phyloP scores from a whole-genome alignment of 177 flowering plant species.

The Telopea speciosissima region DNA sequence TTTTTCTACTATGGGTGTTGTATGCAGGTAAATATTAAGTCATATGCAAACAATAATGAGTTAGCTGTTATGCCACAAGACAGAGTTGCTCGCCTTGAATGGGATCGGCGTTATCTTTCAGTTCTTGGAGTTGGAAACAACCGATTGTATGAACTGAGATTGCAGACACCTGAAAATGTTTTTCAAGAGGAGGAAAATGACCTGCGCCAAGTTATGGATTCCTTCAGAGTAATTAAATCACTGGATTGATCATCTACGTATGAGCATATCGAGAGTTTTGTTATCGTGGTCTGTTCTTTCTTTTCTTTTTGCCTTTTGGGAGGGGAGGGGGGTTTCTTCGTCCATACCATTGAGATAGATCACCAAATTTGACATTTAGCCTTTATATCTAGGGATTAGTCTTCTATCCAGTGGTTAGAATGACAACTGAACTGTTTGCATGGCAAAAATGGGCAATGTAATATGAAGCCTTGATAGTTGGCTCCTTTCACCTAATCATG shows the following conservation, averaged over 20 bases:
- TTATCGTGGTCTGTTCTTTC: too few species aligned
- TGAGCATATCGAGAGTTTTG: too few species aligned
- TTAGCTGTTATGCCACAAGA: constrained; percentile 93
- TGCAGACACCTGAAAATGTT: constrained; percentile 84
- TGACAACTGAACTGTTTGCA: too few species aligned
- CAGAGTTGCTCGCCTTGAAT: constrained; percentile 63
- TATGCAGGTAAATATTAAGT: constrained; percentile 82
- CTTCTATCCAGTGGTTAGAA: too few species aligned
- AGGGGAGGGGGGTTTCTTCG: too few species aligned
- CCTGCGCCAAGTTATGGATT: constrained; percentile 76
- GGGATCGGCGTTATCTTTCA: constrained; percentile 88
- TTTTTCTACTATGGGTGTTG: neutral
- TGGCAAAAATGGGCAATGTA: too few species aligned
- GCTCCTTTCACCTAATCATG: too few species aligned
- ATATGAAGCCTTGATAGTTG: too few species aligned
- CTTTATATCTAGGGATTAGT: too few species aligned
- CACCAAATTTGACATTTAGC: too few species aligned
- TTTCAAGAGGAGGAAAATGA: constrained; percentile 77
- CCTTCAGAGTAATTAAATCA: constrained; percentile 80
- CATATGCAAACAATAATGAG: constrained; percentile 92
- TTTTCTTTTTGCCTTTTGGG: too few species aligned
- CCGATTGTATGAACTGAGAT: constrained; percentile 65
- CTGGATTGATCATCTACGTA: constrained; percentile 25
- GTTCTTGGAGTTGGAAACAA: constrained; percentile 98
- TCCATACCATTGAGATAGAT: too few species aligned